A percentile compares a stretch with the other conserved stretches of the same genome.
Conservation (phyloP, 2,329 filamentous ascomycete species). For the Diaporthe sp. region DNA sequence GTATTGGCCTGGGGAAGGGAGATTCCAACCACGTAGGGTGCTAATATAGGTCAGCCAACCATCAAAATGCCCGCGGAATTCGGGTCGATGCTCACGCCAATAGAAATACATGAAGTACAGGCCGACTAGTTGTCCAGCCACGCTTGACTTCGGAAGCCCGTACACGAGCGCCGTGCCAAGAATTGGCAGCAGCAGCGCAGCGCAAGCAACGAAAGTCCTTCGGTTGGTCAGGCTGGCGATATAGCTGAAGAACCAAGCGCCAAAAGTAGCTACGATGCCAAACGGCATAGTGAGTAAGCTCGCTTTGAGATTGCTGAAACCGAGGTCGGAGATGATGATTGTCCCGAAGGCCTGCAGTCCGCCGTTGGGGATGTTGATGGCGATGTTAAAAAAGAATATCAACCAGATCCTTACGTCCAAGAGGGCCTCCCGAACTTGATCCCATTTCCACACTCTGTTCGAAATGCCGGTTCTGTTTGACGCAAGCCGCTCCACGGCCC, state of each 20-base stretch:
- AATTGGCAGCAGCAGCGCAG: constrained; percentile 32
- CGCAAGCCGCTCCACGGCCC: constrained; percentile 49
- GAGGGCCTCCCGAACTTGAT: constrained; percentile 46
- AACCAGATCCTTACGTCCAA: constrained; percentile 45
- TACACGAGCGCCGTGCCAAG: constrained; percentile 36
- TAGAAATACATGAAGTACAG: constrained; percentile 39
- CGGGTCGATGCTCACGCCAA: constrained; percentile 30
- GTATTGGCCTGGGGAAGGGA: constrained; percentile 46
- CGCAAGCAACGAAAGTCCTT: constrained; percentile 31
- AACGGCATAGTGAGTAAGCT: constrained; percentile 38
- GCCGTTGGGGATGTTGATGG: constrained; percentile 48
- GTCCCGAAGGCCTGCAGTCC: constrained; percentile 43
- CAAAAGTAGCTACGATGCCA: constrained; percentile 34
- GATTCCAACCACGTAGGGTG: constrained; percentile 46
- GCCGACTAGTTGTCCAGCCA: constrained; percentile 35
- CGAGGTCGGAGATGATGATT: constrained; percentile 35
- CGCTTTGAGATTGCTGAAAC: constrained; percentile 35
- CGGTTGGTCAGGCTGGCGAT: constrained; percentile 33
- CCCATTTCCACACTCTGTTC: constrained; percentile 46
- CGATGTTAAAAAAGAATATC: constrained; percentile 46
- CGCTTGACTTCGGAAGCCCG: constrained; percentile 29
- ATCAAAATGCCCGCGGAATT: neutral
- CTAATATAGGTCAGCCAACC: constrained; percentile 35
- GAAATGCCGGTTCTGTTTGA: constrained; percentile 54
- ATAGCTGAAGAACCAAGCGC: constrained; percentile 37